Evolutionary conservation across 1,284 basidiomycete species (phyloP), one percentile per base, ranked within the genome.

Genomic region (Chondrostereum purpureum): DNA sequence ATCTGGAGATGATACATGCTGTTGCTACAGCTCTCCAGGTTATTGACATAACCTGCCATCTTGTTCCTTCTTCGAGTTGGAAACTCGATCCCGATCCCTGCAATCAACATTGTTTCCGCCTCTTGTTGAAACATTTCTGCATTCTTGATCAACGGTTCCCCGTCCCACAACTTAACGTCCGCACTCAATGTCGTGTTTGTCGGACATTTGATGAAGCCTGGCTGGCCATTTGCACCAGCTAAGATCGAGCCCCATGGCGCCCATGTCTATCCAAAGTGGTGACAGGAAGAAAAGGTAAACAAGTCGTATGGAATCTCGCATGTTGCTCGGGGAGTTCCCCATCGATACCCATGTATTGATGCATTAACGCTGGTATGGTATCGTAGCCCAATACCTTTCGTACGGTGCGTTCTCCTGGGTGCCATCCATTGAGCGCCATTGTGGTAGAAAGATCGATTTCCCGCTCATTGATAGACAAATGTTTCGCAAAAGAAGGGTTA

Each of bases 81-180:
- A 42, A 80, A 71, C 50, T 83, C 76, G 42, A 83, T 67, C 1
- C 81, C 80, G 23, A 83, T 72, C 0, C 81, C 80, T 2, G 77
- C 78, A 14, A 75, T 61, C 17, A 79, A 57, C 47, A 66, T 61
- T 5, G 55, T 58, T 8, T 56, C 23, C 6, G 27, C 44, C 12
- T 38, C 46, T 20, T 53, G 27, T 5, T 35, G 37, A 6, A 56
- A 60, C n/a, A 43, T 37, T 16, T 58, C 55, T 13, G 63, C 47
- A 47, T 72, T 74, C 37, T 67, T 59, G 20, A 61, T 21, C 13
- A 80, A 60, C 0, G 81, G 81, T 43, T 83, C 80, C 0, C 80
- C 78, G 1, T 68, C 65, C 77, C 76, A 80, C 2, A 73, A 48
- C 19, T 59, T 58, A 4, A 70, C 66, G 13, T 68, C 56, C 40